Evolutionary conservation across 2,329 filamentous ascomycete species (phyloP).

Genomic region (Scytalidium lignicola): DNA sequence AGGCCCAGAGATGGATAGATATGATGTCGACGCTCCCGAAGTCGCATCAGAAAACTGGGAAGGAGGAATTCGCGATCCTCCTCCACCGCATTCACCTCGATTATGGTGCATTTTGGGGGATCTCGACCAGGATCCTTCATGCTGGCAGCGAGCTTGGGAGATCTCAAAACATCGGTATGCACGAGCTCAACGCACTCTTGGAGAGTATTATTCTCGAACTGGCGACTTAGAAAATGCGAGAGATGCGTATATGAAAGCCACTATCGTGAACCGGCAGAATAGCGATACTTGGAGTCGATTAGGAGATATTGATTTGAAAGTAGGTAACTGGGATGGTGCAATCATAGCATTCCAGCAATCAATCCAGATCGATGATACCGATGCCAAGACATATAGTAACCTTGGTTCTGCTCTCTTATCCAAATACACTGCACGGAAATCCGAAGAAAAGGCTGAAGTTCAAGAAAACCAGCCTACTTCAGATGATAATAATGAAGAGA

Average conservation of each 20-base stretch:
- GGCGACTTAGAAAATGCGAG: constrained; percentile 66
- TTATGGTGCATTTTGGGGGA: constrained; percentile 93
- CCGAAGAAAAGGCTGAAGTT: constrained; percentile 30
- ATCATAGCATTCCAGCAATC: constrained; percentile 78
- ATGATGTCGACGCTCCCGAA: constrained; percentile 47
- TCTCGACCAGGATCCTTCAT: constrained; percentile 65
- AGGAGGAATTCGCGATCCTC: constrained; percentile 63
- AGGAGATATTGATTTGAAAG: constrained; percentile 79
- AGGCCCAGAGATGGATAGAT: constrained; percentile 30
- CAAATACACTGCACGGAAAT: constrained; percentile 49
- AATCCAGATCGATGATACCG: constrained; percentile 79
- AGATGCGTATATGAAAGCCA: constrained; percentile 71
- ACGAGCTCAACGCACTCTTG: constrained; percentile 81
- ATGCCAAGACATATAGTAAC: constrained; percentile 93
- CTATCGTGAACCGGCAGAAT: constrained; percentile 75
- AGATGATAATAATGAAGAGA: constrained; percentile 22
- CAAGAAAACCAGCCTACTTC: constrained; percentile 22
- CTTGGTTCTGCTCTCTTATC: constrained; percentile 78
- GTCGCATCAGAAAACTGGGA: constrained; percentile 48
- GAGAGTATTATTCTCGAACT: constrained; percentile 65
- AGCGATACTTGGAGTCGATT: constrained; percentile 83
- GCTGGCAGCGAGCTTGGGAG: constrained; percentile 85
- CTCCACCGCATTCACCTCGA: constrained; percentile 77
- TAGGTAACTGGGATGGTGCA: constrained; percentile 71
- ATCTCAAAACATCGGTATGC: constrained; percentile 77